These are phyloP conservation scores for Backusella psychrophila DNA, from an alignment of 192 early-diverging fungal species.

Conservation along the genomic window DNA sequence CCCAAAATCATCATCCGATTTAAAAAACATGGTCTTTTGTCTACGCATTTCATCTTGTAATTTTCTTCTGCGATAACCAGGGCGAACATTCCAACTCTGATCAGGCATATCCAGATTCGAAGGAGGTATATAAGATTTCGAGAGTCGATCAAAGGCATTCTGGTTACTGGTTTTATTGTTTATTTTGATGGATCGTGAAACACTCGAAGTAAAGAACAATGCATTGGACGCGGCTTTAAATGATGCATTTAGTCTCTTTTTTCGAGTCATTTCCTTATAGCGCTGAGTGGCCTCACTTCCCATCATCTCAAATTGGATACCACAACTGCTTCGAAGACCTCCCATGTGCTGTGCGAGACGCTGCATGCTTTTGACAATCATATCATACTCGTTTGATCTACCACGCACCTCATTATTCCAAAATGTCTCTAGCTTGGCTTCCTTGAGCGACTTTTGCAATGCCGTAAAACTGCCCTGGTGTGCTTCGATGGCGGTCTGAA, in stretches of 20 bases:
- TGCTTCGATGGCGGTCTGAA: conserved; percentile 57
- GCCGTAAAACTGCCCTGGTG: conserved; percentile 62
- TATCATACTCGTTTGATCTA: conserved; percentile 39
- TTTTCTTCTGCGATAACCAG: conserved; percentile 29
- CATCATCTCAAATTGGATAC: conserved; percentile 60
- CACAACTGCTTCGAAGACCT: conserved; percentile 68
- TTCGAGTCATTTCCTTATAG: not conserved
- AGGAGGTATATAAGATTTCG: not conserved
- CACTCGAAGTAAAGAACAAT: not conserved
- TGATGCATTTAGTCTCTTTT: not conserved
- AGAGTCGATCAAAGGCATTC: not conserved
- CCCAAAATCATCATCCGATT: not conserved
- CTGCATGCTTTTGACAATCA: conserved; percentile 57
- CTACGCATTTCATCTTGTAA: conserved; percentile 31
- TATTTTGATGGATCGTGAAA: not conserved
- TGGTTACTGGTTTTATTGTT: not conserved
- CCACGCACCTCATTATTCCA: conserved; percentile 50
- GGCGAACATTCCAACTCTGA: conserved; percentile 29
- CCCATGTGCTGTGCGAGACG: conserved; percentile 69
- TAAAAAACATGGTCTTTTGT: conserved; percentile 6
- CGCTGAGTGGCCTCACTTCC: conserved; percentile 23
- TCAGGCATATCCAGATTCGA: not conserved
- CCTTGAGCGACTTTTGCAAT: conserved; percentile 53
- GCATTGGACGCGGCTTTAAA: not conserved
- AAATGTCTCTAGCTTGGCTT: conserved; percentile 54